Evolutionary conservation across 495 filamentous ascomycete genomes (phyloP).

Genomic region (Usnea hakonensis): DNA sequence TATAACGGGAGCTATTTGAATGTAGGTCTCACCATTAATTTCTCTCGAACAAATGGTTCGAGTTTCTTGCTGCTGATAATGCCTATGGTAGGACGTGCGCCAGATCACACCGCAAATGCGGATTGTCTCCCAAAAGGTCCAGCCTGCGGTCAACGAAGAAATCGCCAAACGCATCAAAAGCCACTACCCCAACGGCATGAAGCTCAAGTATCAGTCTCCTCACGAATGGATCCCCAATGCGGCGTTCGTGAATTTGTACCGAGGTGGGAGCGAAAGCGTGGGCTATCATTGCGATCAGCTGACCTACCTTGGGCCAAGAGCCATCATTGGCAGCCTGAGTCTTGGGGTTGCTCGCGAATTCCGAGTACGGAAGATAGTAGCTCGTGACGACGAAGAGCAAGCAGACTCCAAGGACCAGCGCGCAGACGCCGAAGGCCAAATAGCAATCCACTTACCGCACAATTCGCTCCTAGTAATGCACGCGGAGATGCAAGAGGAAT

Average conservation of each 20-base stretch:
- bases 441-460: conserved; percentile 86
- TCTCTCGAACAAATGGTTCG: no score
- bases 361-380: conserved; percentile 65
- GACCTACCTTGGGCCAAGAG: conserved; percentile 82
- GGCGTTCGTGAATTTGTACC: conserved; percentile 89
- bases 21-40: conserved; percentile 29
- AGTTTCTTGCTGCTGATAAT: neutral
- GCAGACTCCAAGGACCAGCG: conserved; percentile 27
- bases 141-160: conserved; percentile 64
- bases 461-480: conserved; percentile 93
- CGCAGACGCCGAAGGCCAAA: conserved; percentile 66
- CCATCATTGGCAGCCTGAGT: conserved; percentile 83
- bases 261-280: conserved; percentile 62
- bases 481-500: conserved; percentile 63
- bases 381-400: conserved; percentile 41
- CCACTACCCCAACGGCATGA: conserved; percentile 55
- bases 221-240: conserved; percentile 75
- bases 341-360: conserved; percentile 88
- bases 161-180: conserved; percentile 57
- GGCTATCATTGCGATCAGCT: conserved; percentile 89
- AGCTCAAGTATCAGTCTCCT: conserved; percentile 69
- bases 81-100: conserved; percentile 53
- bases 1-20: conserved; percentile 70
- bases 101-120: conserved; percentile 63
- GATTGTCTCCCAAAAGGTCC: conserved; percentile 56